Conservation (phyloP, 441 rosid genomes). For the Croton setiger region DNA sequence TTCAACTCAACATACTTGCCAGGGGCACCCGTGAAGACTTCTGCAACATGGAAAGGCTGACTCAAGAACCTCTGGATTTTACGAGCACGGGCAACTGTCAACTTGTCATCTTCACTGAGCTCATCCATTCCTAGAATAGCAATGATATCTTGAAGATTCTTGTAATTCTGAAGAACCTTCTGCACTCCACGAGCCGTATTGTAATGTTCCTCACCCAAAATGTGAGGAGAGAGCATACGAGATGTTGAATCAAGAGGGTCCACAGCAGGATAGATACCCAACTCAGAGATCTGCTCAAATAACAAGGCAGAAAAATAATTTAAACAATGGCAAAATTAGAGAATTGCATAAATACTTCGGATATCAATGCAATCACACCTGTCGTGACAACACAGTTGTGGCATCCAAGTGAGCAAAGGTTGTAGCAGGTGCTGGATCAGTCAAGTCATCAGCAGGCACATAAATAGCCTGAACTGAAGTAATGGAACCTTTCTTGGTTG, state of each 20-base stretch:
- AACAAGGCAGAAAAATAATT: too few relatives aligned
- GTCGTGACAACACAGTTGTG: slow-evolving; percentile 95
- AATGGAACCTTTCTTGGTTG: slow-evolving; percentile 96
- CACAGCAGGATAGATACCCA: slow-evolving; percentile 16
- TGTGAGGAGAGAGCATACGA: background rate
- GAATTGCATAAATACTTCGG: too few relatives aligned
- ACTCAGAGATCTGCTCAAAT: slow-evolving; percentile 71
- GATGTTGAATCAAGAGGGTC: slow-evolving; percentile 5
- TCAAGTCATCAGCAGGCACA: slow-evolving; percentile 99
- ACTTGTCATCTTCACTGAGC: slow-evolving; percentile 24
- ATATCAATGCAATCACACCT: slow-evolving; percentile 47
- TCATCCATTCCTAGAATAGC: background rate
- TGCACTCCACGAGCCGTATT: background rate
- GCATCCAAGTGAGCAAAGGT: slow-evolving; percentile 99
- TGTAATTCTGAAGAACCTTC: background rate
- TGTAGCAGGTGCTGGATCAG: slow-evolving; percentile 99
- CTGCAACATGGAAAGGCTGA: slow-evolving; percentile 98
- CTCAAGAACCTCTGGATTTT: slow-evolving; percentile 93
- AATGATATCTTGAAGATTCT: background rate
- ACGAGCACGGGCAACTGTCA: slow-evolving; percentile 97
- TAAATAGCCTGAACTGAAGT: slow-evolving; percentile 97
- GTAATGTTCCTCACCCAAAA: background rate
- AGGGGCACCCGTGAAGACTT: slow-evolving; percentile 95
- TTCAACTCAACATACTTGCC: slow-evolving; percentile 96
- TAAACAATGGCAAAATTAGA: background rate